These are phyloP conservation scores for Chrysosphaeria jannelii DNA, from an alignment of 2,329 filamentous ascomycete species.

Conservation along the genomic window DNA sequence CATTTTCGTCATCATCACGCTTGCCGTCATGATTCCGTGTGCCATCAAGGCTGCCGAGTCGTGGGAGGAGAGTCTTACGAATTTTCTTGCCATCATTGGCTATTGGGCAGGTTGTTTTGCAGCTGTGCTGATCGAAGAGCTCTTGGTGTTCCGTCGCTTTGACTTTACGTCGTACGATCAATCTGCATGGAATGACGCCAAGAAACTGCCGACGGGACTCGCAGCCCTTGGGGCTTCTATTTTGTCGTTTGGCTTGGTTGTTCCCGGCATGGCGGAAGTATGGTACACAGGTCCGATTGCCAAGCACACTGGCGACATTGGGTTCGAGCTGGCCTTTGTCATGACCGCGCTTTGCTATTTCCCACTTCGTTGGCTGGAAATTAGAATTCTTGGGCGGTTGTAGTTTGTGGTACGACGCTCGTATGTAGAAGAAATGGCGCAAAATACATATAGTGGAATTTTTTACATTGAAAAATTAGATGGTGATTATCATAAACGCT, in stretches of 20 bases:
- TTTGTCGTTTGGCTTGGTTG: slow-evolving; percentile 18
- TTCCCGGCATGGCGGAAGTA: slow-evolving; percentile 27
- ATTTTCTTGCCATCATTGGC: slow-evolving; percentile 24
- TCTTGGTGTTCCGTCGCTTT: slow-evolving; percentile 16
- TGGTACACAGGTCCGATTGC: slow-evolving; percentile 33
- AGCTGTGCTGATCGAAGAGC: slow-evolving; percentile 17
- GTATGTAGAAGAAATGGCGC: too few relatives aligned
- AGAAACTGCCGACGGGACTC: slow-evolving; percentile 14
- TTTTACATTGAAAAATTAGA: too few relatives aligned
- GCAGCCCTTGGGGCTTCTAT: slow-evolving; percentile 16
- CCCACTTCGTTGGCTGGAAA: slow-evolving; percentile 16
- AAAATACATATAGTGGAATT: too few relatives aligned
- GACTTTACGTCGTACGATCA: slow-evolving; percentile 16
- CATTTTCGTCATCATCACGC: slow-evolving; percentile 24
- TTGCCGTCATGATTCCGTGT: slow-evolving; percentile 26
- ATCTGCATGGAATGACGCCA: slow-evolving; percentile 16
- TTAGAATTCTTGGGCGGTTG: slow-evolving; percentile 6
- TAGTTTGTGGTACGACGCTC: too few relatives aligned
- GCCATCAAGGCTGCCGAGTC: slow-evolving; percentile 21
- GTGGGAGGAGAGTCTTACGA: slow-evolving; percentile 26
- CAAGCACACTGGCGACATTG: slow-evolving; percentile 28
- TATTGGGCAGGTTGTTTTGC: slow-evolving; percentile 27
- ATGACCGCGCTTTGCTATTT: slow-evolving; percentile 17
- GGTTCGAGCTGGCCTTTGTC: slow-evolving; percentile 30
- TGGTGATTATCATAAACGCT: too few relatives aligned